Base-by-base conservation (phyloP, 306 rosid species). In the Urtica urens region DNA sequence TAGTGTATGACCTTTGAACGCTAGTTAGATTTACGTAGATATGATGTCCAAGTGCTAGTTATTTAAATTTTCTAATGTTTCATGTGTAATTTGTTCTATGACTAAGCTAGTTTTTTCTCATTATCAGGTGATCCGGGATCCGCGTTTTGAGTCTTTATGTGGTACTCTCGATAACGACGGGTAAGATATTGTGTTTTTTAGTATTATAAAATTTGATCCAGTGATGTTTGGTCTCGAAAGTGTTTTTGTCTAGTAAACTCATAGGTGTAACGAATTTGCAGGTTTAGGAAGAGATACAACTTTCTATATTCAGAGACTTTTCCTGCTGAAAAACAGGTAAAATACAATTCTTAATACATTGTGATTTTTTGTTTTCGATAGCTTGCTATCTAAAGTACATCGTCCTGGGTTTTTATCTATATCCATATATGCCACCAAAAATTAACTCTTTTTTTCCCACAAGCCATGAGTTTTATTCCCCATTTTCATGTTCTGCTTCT, bases 131-230 rank as follows among this genome's bases (percentile, higher is more conserved):
- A 57, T 63, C 29, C 77, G 87, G 0, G 92, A 90, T 65, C 99
- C 92, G 7, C 77, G 87, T 21, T 90, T 81, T 50, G 99, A 90
- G 64, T 72, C 97, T 60, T 68, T 85, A 23, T 66, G 80, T 56
- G 95, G 93, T 18, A 55, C 18, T 8, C 64, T 73, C 16, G 78
- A 85, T 51, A 11, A 38, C n/a, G 79, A 85, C 1, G 87, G 87
- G 93, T 85, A 65, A 26, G 93, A 35, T 3, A 16, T 7, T 8
- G 13, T 13, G 15, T 35, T 35, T 35, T 9, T 35, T 7, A 10
- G 10, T 12, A 15, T 35, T 35, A 10, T 28, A 27, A 3, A 23
- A 15, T 23, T 23, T 10, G 19, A 22, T 21, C 23, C 50, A 57
- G 24, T 52, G 41, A 46, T 28, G 23, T 44, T 25, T 50, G 57